phyloP scores from a whole-genome alignment of 2,329 filamentous ascomycete genomes.

The Xylariaceae sp. region DNA sequence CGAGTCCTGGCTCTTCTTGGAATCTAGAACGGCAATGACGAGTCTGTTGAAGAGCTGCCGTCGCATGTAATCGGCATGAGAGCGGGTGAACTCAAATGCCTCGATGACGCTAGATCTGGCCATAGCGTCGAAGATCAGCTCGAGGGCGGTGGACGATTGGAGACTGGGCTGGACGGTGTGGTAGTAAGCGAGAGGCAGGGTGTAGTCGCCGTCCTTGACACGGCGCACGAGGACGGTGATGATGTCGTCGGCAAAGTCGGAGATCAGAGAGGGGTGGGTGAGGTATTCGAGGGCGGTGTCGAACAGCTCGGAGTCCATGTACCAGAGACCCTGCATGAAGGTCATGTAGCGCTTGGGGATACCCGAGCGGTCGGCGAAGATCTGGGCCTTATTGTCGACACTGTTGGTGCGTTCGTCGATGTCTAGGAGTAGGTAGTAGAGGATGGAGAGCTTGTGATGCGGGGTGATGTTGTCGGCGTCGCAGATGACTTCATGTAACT shows the following conservation, averaged over 20 bases:
- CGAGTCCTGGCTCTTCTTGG: conserved; percentile 35
- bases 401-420: conserved; percentile 49
- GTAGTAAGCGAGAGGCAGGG: conserved; percentile 74
- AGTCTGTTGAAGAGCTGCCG: conserved; percentile 66
- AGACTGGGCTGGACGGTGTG: conserved; percentile 72
- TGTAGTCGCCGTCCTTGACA: conserved; percentile 57
- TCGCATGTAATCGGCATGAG: conserved; percentile 59
- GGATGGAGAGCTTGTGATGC: conserved; percentile 77
- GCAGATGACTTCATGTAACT: conserved; percentile 69
- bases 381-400: conserved; percentile 39
- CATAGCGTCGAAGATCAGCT: conserved; percentile 68
- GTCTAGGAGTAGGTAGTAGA: conserved; percentile 83
- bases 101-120: conserved; percentile 66
- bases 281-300: conserved; percentile 70
- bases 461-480: conserved; percentile 58
- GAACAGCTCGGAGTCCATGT: conserved; percentile 71
- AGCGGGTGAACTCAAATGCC: conserved; percentile 70
- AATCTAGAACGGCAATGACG: conserved; percentile 55
- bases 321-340: conserved; percentile 80
- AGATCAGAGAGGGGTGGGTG: conserved; percentile 73
- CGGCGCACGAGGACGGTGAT: conserved; percentile 65
- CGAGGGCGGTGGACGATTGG: conserved; percentile 59
- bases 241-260: conserved; percentile 82
- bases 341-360: conserved; percentile 75
- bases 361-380: conserved; percentile 61